Evolutionary conservation across 148 eudicot genomes (phyloP), one percentile per base, ranked within the genome.

Genomic region (Oxyria digyna): DNA sequence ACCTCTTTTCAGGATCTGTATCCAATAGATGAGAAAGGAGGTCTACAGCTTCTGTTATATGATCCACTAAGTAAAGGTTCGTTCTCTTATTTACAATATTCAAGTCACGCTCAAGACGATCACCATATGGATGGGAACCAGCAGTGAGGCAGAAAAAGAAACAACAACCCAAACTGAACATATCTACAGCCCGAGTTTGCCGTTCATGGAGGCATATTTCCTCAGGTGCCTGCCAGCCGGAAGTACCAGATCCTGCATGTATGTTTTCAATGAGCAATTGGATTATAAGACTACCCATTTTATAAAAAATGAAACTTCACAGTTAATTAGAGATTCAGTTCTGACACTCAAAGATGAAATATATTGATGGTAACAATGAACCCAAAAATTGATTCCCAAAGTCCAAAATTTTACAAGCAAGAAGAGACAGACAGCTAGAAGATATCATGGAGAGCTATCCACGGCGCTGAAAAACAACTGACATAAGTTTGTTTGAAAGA

Each of bases 191-290:
- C 46, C 97, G 86, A 26, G 99, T 91, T 71, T 88, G 99, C 74
- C 97, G 97, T 31, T 89, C 91, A 74, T 81, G 81, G 50, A 84
- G 96, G 57, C 81, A 91, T 76, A 95, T 87, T 74, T 86, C 93
- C 78, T 95, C 99, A 23, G 99, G 97, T 69, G 99, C 97, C 83
- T 87, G 96, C 97, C 99, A 95, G 43, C 99, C 99, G 5, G 97
- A 82, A 77, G 97, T 95, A 67, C 99, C 99, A 75, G 68, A 70
- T 57, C 96, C 99, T 95, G 76, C 72, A 64, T 33, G 31, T 72
- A 37, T 68, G 20, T 37, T 37, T 35, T 20, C 3, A 32, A 21
- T 35, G 24, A 64, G 11, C 4, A 33, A 35, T 8, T 32, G 24
- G 62, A 54, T 54, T 24, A 11, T 3, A 54, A 49, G 24, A 49